Evolutionary conservation across 179 eudicot species (phyloP), one percentile per base, ranked within the genome.

Genomic region (Spinacia oleracea): DNA sequence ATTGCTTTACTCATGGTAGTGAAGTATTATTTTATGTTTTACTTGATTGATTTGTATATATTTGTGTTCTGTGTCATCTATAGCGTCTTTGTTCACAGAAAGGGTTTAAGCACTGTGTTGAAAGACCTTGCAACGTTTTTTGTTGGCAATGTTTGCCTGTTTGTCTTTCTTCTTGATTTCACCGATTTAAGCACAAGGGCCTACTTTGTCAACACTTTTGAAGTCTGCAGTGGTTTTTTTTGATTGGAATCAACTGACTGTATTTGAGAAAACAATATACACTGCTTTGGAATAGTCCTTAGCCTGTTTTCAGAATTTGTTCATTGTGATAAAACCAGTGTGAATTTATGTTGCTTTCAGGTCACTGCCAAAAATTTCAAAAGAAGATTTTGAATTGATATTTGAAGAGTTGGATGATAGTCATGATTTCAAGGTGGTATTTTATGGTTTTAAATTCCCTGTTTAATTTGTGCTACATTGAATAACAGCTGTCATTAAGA

Each of bases 331-430:
- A 14, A 27, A 12, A 69, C 74, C 23, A 31, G 51, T 70, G 25
- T 70, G 63, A 16, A 16, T 73, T 56, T n/a, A 2, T 78, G 55
- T 62, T 75, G 14, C 72, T 20, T 79, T 58, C 78, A 95, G 98
- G 90, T 89, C 99, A 48, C 81, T 96, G 84, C 99, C 99, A 75
- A 89, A 87, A 72, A 94, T 91, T 79, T 96, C 99, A 63, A 76
- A 82, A 56, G 97, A 92, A 70, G 98, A 96, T 85, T 96, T 91
- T 82, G 99, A 81, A 76, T 83, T 84, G 64, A 96, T 96, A 78
- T 96, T 96, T 81, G 76, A 85, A 10, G 99, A 89, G 87, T 80
- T 96, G 84, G 99, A 96, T 86, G 99, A 94, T 76, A 87, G 88
- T 84, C 85, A 77, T 71, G 98, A 96, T 84, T 85, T 92, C 84